phyloP scores from a whole-genome alignment of 163 green algal genomes.

The Smithsoniella earleae region DNA sequence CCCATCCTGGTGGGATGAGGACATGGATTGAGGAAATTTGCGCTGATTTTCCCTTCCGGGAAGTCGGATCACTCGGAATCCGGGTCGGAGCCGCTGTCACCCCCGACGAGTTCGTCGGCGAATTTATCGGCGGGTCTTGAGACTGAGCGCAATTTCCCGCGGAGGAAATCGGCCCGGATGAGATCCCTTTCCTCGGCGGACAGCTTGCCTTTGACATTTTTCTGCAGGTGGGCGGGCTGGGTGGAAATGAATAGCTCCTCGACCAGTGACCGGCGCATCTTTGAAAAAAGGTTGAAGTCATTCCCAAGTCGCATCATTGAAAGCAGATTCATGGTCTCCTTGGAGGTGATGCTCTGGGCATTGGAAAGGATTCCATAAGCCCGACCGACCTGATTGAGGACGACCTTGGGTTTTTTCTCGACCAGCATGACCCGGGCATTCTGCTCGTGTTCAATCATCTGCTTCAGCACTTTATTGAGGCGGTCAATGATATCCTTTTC shows the following conservation, averaged over 20 bases:
- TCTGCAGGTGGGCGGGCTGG: constrained; percentile 2
- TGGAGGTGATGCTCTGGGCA: neutral
- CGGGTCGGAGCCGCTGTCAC: no score
- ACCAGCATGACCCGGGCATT: neutral
- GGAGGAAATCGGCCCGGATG: no score
- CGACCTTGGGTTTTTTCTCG: neutral
- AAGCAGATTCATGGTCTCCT: neutral
- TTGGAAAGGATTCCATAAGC: neutral
- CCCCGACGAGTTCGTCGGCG: no score
- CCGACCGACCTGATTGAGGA: neutral
- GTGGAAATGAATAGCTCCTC: neutral
- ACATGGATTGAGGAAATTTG: no score
- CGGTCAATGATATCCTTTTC: neutral
- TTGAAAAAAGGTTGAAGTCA: neutral
- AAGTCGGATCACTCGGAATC: no score
- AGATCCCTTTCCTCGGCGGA: no score
- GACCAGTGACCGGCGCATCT: neutral
- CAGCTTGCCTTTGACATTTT: no score
- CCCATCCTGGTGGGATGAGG: no score
- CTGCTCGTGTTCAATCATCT: neutral
- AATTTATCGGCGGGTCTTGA: no score
- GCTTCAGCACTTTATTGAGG: neutral
- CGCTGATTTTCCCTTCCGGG: no score
- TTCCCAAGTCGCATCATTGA: neutral
- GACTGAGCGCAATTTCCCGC: no score